Base-by-base conservation (phyloP, 148 eudicot species). In the Polygonum maritimum region DNA sequence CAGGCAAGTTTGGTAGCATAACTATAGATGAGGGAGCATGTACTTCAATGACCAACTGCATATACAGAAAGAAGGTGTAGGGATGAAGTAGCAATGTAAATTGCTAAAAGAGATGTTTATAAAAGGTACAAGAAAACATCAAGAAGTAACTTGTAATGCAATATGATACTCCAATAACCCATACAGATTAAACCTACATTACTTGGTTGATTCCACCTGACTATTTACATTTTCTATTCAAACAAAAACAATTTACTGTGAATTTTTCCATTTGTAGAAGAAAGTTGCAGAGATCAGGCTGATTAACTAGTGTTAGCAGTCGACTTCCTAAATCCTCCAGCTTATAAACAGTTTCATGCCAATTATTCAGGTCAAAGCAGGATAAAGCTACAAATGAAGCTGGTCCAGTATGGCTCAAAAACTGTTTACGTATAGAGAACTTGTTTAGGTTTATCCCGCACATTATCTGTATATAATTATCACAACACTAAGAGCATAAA, bases 1-100 rank as follows among this genome's bases (percentile, higher is more conserved):
- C 91, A 22, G 97, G 94, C 79, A 88, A 91, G 81, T 83, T 75
- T 49, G 89, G 96, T 81, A 93, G 80, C 87, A 93, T 86, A 74
- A 80, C 84, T 89, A 93, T 80, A 76, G 85, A 84, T 73, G 87
- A 89, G 79, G 98, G 98, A 35, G 87, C 76, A 73, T 89, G 85
- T 77, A 93, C 97, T 83, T 93, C 92, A 87, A 93, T 80, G 58
- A 75, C 83, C 69, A 91, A 79, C 92, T 89, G 74, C 51, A 78
- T 49, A 69, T 65, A 49, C 52, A 39, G 69, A 51, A 51, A 36
- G 33, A 51, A 57, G 69, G 26, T 62, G 36, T 3, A 12, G 6
- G 16, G 36, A 22, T 60, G 60, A 39, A 75, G 73, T 75, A 47
- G 16, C 73, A 74, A 41, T 19, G 58, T 36, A 54, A 75, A 55